Evolutionary conservation across 2,329 filamentous ascomycete genomes (phyloP), one percentile per base, ranked within the genome.

Genomic region (Arthrobotrys sinensis): DNA sequence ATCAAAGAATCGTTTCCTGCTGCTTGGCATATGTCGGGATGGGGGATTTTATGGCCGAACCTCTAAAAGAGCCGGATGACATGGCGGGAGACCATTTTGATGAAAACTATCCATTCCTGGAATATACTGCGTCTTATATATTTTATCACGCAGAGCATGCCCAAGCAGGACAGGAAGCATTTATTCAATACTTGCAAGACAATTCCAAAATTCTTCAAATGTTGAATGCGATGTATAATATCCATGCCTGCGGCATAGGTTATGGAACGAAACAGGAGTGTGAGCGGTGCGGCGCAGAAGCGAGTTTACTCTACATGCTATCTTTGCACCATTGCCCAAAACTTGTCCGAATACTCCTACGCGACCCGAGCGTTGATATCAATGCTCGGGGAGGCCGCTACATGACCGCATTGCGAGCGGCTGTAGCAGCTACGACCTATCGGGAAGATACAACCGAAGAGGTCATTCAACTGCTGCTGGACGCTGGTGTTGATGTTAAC

Each of bases 91-190:
- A 43, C 12, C n/a, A 8, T n/a, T 43, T 43, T n/a, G n/a, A n/a
- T n/a, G n/a, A n/a, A n/a, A n/a, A n/a, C 40, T 48, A 76, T 46
- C 65, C 76, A n/a, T 76, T 79, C 28, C 34, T 79, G 10, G n/a
- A 21, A 14, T 79, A 80, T 21, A 69, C 79, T 19, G 14, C 46
- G 4, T 34, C 3, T 4, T 11, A 62, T 50, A 66, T 79, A 3
- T 67, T 79, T 12, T 1, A 75, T 48, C 75, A 80, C 24, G 63
- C 67, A 7, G 63, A 80, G 32, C 21, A 3, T 21, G 77, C 72
- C 24, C 19, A 63, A 8, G 16, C 52, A 10, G 57, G 36, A 28
- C 6, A 5, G 3, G 36, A 28, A 21, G 2, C n/a, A n/a, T n/a
- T n/a, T n/a, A n/a, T 64, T 48, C 21, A 46, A 7, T 11, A 45